phyloP scores from a whole-genome alignment of 805 yeast genomes.

The Teunomyces tritomae region DNA sequence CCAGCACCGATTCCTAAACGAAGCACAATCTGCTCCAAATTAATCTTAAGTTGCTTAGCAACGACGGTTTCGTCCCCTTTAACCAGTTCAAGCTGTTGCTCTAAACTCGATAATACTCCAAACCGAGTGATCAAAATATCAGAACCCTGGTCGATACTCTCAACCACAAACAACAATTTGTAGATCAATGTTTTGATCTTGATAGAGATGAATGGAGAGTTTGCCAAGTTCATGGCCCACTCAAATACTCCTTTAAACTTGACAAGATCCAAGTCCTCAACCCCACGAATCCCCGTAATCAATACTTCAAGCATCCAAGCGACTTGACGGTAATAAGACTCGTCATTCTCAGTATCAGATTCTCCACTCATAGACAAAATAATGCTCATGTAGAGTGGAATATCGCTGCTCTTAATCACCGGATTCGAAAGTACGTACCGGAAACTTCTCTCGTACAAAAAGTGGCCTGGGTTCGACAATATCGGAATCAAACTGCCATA shows the following conservation, averaged over 20 bases:
- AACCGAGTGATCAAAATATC: constrained; percentile 58
- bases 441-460: constrained; percentile 66
- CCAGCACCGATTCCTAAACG: constrained; percentile 42
- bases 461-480: constrained; percentile 67
- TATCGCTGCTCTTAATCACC: constrained; percentile 33
- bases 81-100: constrained; percentile 9
- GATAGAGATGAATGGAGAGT: constrained; percentile 47
- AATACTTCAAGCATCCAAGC: constrained; percentile 63
- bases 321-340: constrained; percentile 54
- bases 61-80: constrained; percentile 3
- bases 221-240: constrained; percentile 55
- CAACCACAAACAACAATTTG: constrained; percentile 45
- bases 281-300: constrained; percentile 43
- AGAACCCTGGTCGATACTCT: constrained; percentile 55
- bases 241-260: constrained; percentile 60
- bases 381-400: constrained; percentile 47
- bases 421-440: constrained; percentile 65
- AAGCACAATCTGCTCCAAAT: constrained; percentile 45
- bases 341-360: constrained; percentile 38
- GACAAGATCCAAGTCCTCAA: constrained; percentile 52
- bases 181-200: constrained; percentile 40
- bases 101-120: constrained; percentile 35
- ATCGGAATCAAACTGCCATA: constrained; percentile 57
- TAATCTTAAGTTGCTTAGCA: constrained; percentile 33
- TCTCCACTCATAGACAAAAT: constrained; percentile 24